Conservation (phyloP, 352 stramenopile species). For the Phytophthora melonis region DNA sequence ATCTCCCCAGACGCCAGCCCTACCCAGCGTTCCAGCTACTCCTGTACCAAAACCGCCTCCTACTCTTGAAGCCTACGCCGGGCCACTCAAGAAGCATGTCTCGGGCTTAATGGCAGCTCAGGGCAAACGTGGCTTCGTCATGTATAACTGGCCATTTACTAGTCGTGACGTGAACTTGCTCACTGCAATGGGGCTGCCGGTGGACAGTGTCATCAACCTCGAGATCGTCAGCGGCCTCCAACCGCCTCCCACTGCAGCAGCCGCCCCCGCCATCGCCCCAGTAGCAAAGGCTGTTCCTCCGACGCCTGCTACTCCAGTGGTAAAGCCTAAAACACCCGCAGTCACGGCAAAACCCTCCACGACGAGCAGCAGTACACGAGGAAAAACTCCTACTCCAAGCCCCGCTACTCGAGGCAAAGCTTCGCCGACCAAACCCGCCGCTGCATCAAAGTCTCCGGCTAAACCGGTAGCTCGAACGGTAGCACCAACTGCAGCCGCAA, state of each 20-base stretch:
- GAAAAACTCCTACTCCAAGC: conserved; percentile 10
- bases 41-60: conserved; percentile 9
- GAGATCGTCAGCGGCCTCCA: conserved; percentile 29
- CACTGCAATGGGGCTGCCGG: conserved; percentile 50
- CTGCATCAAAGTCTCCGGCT: conserved; percentile 20
- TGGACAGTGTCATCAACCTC: conserved; percentile 72
- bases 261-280: conserved; percentile 1
- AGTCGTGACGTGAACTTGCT: conserved; percentile 52
- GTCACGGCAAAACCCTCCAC: not conserved
- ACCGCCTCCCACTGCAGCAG: not conserved
- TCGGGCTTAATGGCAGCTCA: conserved; percentile 21
- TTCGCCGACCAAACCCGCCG: conserved; percentile 16
- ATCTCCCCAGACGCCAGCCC: not conserved
- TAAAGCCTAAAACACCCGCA: conserved; percentile 17
- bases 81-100: conserved; percentile 25
- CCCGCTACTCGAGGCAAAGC: conserved; percentile 16
- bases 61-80: conserved; percentile 28
- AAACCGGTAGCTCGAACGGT: conserved; percentile 21
- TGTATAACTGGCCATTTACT: conserved; percentile 71
- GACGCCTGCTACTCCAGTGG: not conserved
- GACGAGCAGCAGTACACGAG: conserved; percentile 10
- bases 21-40: not conserved
- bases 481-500: conserved; percentile 8
- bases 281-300: not conserved
- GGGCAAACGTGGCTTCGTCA: conserved; percentile 50